Base-by-base conservation (phyloP, 345 rosid species). In the Lagerstroemia speciosa region DNA sequence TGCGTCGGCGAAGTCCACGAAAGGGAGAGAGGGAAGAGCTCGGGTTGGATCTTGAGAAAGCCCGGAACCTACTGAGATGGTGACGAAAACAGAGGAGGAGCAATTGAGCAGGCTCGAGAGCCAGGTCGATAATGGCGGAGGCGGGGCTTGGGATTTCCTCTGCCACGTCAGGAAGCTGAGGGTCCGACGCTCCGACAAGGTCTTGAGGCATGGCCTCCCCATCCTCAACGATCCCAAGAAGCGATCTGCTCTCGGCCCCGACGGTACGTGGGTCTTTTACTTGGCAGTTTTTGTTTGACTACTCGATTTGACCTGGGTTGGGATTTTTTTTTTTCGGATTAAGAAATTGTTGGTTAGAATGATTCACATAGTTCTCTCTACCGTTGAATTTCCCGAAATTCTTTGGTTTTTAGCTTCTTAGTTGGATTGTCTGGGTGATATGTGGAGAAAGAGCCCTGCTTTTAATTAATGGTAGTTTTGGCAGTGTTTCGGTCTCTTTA, bases 41-140 rank as follows among this genome's bases (percentile, higher is more conserved):
- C 3, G 31, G 31, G 8, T 58, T 16, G 34, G 34, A 27, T 30
- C 34, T 58, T 58, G 63, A 58, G 63, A 91, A 7, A 53, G 24
- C 0, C 60, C 30, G 24, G 30, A n/a, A 88, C 78, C 74, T 95
- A 7, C 60, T 30, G 82, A 41, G 9, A 83, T 91, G 99, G 98
- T 94, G 91, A 92, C 96, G 69, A 88, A 83, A 78, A 81, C 96
- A 70, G 97, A 94, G 77, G 97, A 90, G 73, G 78, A 76, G 4
- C 80, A 88, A 72, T 68, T 95, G 72, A 83, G 83, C 43, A 77
- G 87, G 62, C 83, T 95, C 64, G 99, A 95, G 83, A 78, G 72
- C 76, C 98, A 90, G 77, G 92, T 90, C 26, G 98, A 95, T 74
- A 90, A 92, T 80, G 97, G 96, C 61, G 99, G 99, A 67, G 98